Evolutionary conservation across 257 asterid species (phyloP).

Genomic region (Nicotiana tabacum): DNA sequence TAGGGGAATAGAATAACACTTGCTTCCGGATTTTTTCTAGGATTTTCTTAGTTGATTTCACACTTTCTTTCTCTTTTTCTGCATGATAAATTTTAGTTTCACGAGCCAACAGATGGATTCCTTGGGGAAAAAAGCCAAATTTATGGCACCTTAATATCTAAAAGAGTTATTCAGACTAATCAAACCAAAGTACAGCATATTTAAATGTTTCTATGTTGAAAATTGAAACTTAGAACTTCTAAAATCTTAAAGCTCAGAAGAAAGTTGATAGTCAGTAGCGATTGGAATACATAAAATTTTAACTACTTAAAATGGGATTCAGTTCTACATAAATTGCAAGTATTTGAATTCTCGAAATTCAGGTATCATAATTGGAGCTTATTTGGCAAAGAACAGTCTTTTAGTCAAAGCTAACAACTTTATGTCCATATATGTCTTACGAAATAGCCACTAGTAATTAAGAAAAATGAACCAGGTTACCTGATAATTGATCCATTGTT

Average conservation of each 20-base stretch:
- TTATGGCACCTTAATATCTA: neutral
- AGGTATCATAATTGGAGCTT: neutral
- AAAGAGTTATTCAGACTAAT: neutral
- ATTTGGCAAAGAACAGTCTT: neutral
- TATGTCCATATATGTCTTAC: neutral
- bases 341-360: neutral
- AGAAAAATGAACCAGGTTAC: constrained; percentile 35
- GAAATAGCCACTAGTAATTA: neutral
- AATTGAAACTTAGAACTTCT: neutral
- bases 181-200: neutral
- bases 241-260: neutral
- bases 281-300: neutral
- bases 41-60: neutral
- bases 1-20: neutral
- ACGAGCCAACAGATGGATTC: neutral
- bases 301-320: neutral
- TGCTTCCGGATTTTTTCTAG: neutral
- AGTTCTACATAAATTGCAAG: neutral
- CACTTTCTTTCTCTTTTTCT: neutral
- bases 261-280: neutral
- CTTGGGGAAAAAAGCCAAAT: neutral
- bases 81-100: neutral
- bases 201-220: neutral
- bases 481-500: constrained; percentile 53
- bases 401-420: neutral